Evolutionary conservation across 106 monocot species (phyloP).

Genomic region (Vanilla planifolia): DNA sequence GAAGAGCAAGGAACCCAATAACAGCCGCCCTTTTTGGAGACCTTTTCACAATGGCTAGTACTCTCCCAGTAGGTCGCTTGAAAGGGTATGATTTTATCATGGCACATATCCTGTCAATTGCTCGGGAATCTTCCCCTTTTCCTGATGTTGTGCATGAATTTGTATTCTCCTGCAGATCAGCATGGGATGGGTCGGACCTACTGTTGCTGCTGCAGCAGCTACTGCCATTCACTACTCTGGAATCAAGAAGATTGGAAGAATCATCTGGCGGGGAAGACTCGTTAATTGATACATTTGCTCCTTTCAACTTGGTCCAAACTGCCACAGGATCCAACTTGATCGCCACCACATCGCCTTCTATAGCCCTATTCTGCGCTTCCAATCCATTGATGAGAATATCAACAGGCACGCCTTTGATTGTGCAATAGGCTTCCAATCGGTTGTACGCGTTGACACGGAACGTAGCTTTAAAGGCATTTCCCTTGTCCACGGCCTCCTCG

Average conservation of each 20-base stretch:
- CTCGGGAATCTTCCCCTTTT: constrained; percentile 24
- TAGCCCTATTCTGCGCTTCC: constrained; percentile 78
- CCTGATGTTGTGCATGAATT: constrained; percentile 8
- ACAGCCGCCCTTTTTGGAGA: constrained; percentile 61
- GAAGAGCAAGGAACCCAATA: constrained; percentile 65
- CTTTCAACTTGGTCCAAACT: constrained; percentile 67
- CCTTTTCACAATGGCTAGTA: constrained; percentile 59
- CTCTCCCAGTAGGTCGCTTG: constrained; percentile 85
- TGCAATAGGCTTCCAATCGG: constrained; percentile 78
- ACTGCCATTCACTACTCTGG: constrained; percentile 17
- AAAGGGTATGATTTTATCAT: constrained; percentile 45
- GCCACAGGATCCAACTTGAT: constrained; percentile 66
- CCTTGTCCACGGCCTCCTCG: constrained; percentile 61
- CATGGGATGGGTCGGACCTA: constrained; percentile 6
- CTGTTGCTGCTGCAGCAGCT: background rate
- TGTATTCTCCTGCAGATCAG: background rate
- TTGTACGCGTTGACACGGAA: constrained; percentile 86
- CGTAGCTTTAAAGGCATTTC: constrained; percentile 61
- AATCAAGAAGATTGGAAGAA: constrained; percentile 16
- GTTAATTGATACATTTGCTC: constrained; percentile 23
- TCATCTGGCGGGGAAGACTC: constrained; percentile 3
- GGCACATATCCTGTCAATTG: constrained; percentile 40
- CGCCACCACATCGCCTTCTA: constrained; percentile 92
- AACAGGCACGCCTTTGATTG: constrained; percentile 57
- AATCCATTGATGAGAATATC: constrained; percentile 70